Conservation (phyloP, 305 asterid species). For the Rubia balearica region DNA sequence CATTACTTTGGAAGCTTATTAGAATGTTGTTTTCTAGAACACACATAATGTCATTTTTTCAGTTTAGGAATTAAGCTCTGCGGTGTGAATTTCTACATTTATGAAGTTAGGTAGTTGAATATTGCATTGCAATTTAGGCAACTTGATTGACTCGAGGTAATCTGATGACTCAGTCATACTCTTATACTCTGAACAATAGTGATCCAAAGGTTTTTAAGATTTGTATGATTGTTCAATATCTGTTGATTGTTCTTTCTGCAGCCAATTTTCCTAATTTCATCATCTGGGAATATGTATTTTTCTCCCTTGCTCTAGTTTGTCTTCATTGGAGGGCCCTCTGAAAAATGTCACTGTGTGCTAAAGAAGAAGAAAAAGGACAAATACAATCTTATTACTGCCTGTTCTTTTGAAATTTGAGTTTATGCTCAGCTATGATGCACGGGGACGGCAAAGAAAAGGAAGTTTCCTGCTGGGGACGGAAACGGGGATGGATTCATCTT, state of each 20-base stretch:
- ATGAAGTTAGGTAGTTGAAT: not conserved
- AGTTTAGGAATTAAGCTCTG: not conserved
- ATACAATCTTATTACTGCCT: not conserved
- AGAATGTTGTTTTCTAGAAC: not conserved
- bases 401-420: not conserved
- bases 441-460: too few species aligned
- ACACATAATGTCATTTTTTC: not conserved
- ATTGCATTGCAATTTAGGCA: not conserved
- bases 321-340: not conserved
- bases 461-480: too few species aligned
- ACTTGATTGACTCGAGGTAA: not conserved
- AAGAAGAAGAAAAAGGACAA: not conserved
- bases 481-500: too few species aligned
- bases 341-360: not conserved
- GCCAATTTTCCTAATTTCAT: too few species aligned
- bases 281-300: not conserved
- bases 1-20: not conserved
- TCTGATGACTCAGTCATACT: not conserved
- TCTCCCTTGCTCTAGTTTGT: not conserved
- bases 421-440: too few species aligned
- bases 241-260: not conserved
- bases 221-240: constrained; percentile 4
- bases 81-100: not conserved
- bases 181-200: not conserved
- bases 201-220: not conserved